Percentiles rank a stretch among this genome's conserved stretches.
phyloP scores from a whole-genome alignment of 768 basidiomycete species.

The Hygrophorus pudorinus region DNA sequence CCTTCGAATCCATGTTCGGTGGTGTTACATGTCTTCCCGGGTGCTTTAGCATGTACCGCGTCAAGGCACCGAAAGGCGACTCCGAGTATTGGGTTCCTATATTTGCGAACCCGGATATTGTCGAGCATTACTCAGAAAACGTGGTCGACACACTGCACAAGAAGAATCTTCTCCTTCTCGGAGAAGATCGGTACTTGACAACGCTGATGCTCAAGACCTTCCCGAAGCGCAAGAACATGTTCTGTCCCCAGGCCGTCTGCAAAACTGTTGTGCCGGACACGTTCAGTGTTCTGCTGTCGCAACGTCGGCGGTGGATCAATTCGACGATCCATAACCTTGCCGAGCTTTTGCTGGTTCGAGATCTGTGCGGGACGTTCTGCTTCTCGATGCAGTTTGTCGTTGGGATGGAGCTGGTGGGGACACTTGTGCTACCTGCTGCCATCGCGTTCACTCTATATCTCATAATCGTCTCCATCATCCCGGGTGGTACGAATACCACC shows the following conservation, averaged over 20 bases:
- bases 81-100: slow-evolving; percentile 98
- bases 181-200: slow-evolving; percentile 98
- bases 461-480: slow-evolving; percentile 80
- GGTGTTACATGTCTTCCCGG: slow-evolving; percentile 99
- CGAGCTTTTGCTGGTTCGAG: slow-evolving; percentile 90
- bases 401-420: slow-evolving; percentile 96
- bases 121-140: slow-evolving; percentile 98
- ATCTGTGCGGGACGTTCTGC: slow-evolving; percentile 99
- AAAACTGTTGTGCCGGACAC: slow-evolving; percentile 98
- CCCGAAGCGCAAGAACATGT: slow-evolving; percentile 98
- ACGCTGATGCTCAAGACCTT: slow-evolving; percentile 98
- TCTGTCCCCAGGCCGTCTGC: slow-evolving; percentile 97
- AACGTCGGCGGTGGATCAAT: slow-evolving; percentile 99
- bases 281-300: slow-evolving; percentile 86
- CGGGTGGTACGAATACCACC: slow-evolving; percentile 64
- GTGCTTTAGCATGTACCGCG: slow-evolving; percentile 99
- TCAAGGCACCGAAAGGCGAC: slow-evolving; percentile 97
- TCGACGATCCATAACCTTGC: slow-evolving; percentile 96
- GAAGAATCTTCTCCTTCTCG: slow-evolving; percentile 94
- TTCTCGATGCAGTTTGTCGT: slow-evolving; percentile 99
- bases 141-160: slow-evolving; percentile 98
- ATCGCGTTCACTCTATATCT: slow-evolving; percentile 96
- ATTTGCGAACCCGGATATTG: slow-evolving; percentile 95
- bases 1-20: slow-evolving; percentile 99
- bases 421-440: slow-evolving; percentile 92